Evolutionary conservation across 768 basidiomycete genomes (phyloP).

Genomic region (Exidia glandulosa): DNA sequence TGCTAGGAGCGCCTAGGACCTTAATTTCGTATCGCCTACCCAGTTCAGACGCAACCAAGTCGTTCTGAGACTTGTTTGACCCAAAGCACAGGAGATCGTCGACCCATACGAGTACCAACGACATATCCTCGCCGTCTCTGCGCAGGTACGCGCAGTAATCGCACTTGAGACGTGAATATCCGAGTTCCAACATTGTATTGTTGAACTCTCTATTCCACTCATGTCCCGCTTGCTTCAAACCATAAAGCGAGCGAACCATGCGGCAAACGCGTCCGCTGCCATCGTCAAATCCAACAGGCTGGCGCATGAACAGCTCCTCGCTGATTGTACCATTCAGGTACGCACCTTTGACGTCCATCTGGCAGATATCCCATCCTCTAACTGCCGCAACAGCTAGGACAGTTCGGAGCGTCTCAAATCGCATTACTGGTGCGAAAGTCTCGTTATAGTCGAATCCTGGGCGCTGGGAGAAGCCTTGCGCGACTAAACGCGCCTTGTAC

Average conservation of each 20-base stretch:
- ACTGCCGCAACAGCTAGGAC: slow-evolving; percentile 17
- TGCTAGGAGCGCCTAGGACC: slow-evolving; percentile 22
- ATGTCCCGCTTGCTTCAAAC: slow-evolving; percentile 18
- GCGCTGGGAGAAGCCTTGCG: slow-evolving; percentile 14
- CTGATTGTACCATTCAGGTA: slow-evolving; percentile 21
- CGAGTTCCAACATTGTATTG: slow-evolving; percentile 8
- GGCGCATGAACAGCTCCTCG: slow-evolving; percentile 24
- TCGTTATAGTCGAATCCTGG: slow-evolving; percentile 26
- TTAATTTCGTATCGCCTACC: slow-evolving; percentile 20
- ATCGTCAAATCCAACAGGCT: slow-evolving; percentile 15
- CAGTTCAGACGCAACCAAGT: slow-evolving; percentile 5
- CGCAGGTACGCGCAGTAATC: slow-evolving; percentile 17
- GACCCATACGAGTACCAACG: slow-evolving; percentile 19
- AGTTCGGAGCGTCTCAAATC: slow-evolving; percentile 21
- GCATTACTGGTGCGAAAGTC: slow-evolving; percentile 30
- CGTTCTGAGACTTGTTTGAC: slow-evolving; percentile 1
- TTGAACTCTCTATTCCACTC: slow-evolving; percentile 22
- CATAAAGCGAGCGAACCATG: slow-evolving; percentile 17
- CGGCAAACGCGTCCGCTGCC: slow-evolving; percentile 9
- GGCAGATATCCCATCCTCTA: slow-evolving; percentile 18
- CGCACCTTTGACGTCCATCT: slow-evolving; percentile 20
- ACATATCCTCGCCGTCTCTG: neutral
- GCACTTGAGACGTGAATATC: slow-evolving; percentile 7
- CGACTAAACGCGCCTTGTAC: slow-evolving; percentile 17
- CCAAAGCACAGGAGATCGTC: slow-evolving; percentile 18